Percentiles rank a stretch among this genome's conserved stretches.
Conservation (phyloP, 2,329 filamentous ascomycete genomes). For the Claviceps cyperi region DNA sequence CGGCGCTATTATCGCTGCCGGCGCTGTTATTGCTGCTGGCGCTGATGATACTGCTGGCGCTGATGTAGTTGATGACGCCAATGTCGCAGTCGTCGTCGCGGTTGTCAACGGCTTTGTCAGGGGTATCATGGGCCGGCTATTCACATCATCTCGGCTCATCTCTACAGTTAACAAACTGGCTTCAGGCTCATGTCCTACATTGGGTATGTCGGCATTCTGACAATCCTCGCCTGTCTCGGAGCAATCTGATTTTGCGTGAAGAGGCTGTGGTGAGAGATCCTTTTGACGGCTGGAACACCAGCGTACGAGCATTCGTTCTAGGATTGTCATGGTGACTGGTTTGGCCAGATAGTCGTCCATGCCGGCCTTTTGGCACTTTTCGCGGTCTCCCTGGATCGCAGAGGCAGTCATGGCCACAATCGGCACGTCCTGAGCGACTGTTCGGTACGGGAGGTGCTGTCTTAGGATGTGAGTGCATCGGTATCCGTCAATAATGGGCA, state of each 20-base stretch:
- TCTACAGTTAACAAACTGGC: conserved; percentile 7
- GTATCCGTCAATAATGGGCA: conserved; percentile 67
- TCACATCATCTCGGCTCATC: conserved; percentile 14
- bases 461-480: conserved; percentile 60
- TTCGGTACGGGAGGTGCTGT: conserved; percentile 50
- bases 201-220: conserved; percentile 26
- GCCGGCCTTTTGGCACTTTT: conserved; percentile 58
- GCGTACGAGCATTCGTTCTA: conserved; percentile 58
- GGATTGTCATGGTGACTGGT: conserved; percentile 51
- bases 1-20: too few species aligned
- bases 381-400: conserved; percentile 61
- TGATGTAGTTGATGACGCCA: too few species aligned
- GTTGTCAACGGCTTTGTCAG: conserved; percentile 16
- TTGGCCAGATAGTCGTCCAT: conserved; percentile 70
- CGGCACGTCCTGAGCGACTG: conserved; percentile 45
- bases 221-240: conserved; percentile 31
- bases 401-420: conserved; percentile 75
- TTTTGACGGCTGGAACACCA: conserved; percentile 36
- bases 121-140: conserved; percentile 24
- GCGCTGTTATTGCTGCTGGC: too few species aligned
- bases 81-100: too few species aligned
- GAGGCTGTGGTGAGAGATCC: conserved; percentile 10
- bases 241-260: conserved; percentile 26
- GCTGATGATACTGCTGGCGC: too few species aligned
- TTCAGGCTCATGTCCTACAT: conserved; percentile 18